A percentile compares a stretch with the other conserved stretches of the same genome.
Conservation (phyloP, 2,329 filamentous ascomycete genomes). For the Myriosclerotinia scirpicola region DNA sequence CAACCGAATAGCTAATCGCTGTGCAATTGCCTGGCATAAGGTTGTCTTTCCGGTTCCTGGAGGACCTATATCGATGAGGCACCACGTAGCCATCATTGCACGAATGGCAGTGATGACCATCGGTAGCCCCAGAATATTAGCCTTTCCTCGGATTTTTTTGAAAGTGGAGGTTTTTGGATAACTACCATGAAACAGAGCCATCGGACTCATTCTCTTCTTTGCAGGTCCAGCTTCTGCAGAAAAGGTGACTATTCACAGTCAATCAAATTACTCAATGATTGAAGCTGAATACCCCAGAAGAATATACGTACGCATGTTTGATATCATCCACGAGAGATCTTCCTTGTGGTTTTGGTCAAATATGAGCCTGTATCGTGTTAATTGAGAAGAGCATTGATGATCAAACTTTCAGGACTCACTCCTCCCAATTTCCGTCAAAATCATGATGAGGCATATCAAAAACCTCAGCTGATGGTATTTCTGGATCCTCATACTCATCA, state of each 20-base stretch:
- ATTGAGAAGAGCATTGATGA: not conserved
- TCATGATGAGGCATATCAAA: slow-evolving; percentile 33
- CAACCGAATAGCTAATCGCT: slow-evolving; percentile 50
- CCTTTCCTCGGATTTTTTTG: not conserved
- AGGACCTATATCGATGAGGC: not conserved
- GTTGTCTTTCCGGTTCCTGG: slow-evolving; percentile 91
- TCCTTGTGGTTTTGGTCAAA: slow-evolving; percentile 38
- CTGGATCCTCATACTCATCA: slow-evolving; percentile 4
- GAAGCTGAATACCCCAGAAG: not conserved
- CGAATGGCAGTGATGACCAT: not conserved
- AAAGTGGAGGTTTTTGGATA: not conserved
- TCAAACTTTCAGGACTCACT: slow-evolving; percentile 26
- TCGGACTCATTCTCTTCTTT: slow-evolving; percentile 91
- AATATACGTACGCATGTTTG: slow-evolving; percentile 34
- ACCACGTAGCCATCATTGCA: slow-evolving; percentile 4
- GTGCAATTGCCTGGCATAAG: slow-evolving; percentile 91
- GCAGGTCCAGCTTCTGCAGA: slow-evolving; percentile 47
- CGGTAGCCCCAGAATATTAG: slow-evolving; percentile 1
- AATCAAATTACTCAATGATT: not conserved
- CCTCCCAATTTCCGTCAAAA: slow-evolving; percentile 37
- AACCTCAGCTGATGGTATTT: slow-evolving; percentile 33
- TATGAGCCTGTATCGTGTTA: slow-evolving; percentile 33
- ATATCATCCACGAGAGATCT: slow-evolving; percentile 37
- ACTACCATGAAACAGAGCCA: slow-evolving; percentile 86
- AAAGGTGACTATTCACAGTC: slow-evolving; percentile 29